Evolutionary conservation across 2,329 filamentous ascomycete species (phyloP), one percentile per base, ranked within the genome.

Genomic region (Pseudopyricularia cyperi): DNA sequence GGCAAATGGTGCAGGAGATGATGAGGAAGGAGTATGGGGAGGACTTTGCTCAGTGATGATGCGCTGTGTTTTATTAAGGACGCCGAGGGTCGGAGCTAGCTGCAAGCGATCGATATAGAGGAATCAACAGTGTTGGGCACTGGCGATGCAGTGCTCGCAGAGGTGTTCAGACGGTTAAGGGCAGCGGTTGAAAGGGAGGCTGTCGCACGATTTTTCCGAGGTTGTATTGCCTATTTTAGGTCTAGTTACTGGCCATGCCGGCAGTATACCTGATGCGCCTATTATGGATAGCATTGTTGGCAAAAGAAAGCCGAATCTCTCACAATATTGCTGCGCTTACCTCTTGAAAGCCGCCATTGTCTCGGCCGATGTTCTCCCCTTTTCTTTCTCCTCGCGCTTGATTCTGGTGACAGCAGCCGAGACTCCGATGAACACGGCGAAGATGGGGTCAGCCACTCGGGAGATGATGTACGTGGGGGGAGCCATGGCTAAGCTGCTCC

Each of bases 1-100:
- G 82, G 2, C 74, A 82, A 59, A 85, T 85, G 62, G 82, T 86
- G 35, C 74, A 77, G 49, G 79, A 84, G 65, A 82, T 81, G 48
- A 81, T 85, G 79, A 82, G 74, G 68, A 82, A 79, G 64, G 82
- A 85, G 62, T 83, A 82, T 58, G 77, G 76, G 0, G 39, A 51
- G 7, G 37, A 51, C 2, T 42, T 42, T 42, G 14, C 48, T 26
- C 48, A 26, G 33, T 50, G 3, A 30, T 39, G 15, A 24, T 24
- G 22, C 22, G 39, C 22, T n/a, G 37, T 42, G 12, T 44, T 7
- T 7, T 26, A 14, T 24, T 14, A 2, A 26, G 39, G 12, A 24
- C 12, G 22, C 4, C 22, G 8, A 24, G 12, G 14, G 12, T 14
- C 7, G 22, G 24, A 44, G 39, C 14, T 7, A 7, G 17, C 8